Percentiles rank a stretch among this genome's conserved stretches.
Evolutionary conservation across 768 basidiomycete species (phyloP).

Genomic region (Leccinum incarnatum): DNA sequence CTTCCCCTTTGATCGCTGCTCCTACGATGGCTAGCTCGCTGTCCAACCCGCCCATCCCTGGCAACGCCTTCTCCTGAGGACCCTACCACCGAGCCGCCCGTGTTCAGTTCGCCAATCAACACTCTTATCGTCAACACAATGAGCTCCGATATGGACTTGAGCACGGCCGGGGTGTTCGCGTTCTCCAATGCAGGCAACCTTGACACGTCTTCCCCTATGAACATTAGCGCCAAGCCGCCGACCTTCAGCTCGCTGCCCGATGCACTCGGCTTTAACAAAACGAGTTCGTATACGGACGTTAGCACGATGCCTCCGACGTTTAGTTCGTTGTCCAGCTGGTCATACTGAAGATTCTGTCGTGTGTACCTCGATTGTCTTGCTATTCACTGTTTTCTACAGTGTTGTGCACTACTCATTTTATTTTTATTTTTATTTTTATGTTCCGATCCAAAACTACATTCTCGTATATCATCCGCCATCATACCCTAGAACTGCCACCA

Average conservation of each 20-base stretch:
- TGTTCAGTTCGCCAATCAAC: too few species aligned
- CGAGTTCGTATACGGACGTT: conserved; percentile 14
- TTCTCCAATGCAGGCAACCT: too few species aligned
- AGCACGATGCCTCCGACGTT: conserved; percentile 16
- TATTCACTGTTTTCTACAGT: not conserved
- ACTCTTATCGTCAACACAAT: too few species aligned
- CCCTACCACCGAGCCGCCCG: too few species aligned
- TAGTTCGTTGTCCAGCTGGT: conserved; percentile 6
- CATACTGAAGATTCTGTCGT: not conserved
- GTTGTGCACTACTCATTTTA: not conserved
- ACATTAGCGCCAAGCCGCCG: not conserved
- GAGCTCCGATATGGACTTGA: too few species aligned
- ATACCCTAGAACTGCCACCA: not conserved
- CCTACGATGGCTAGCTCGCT: too few species aligned
- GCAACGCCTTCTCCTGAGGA: not conserved
- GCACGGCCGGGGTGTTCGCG: too few species aligned
- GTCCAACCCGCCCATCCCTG: not conserved
- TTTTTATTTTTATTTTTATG: not conserved
- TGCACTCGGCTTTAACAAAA: not conserved
- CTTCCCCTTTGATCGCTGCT: too few species aligned
- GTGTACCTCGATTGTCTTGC: not conserved
- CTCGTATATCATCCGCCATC: not conserved
- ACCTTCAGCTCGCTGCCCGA: not conserved
- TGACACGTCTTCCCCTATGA: too few species aligned
- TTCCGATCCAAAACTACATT: not conserved